Percentiles rank a stretch among this genome's conserved stretches.
Conservation (phyloP, 2,329 filamentous ascomycete species). For the Sporothrix globosa region DNA sequence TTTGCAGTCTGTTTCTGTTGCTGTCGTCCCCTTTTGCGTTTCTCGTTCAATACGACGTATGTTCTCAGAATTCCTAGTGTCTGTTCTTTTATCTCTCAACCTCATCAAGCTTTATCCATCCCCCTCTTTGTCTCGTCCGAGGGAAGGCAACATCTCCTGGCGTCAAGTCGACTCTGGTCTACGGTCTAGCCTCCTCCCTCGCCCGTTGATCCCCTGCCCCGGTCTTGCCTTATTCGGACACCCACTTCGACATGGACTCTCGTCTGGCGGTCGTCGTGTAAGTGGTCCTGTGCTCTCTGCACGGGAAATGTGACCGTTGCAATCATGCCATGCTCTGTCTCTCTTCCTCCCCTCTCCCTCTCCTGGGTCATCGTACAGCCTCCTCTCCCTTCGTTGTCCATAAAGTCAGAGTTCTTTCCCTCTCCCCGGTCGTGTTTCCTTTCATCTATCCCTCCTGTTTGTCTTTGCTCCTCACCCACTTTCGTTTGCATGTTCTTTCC, state of each 20-base stretch:
- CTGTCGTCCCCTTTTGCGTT: neutral
- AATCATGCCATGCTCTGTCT: neutral
- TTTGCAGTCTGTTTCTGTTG: neutral
- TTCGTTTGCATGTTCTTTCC: neutral
- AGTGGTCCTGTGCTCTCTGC: neutral
- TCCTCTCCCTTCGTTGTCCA: neutral
- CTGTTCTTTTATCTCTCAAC: neutral
- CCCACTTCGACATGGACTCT: neutral
- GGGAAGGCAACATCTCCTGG: constrained; percentile 10
- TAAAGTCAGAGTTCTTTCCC: constrained; percentile 22
- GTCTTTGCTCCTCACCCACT: constrained; percentile 9
- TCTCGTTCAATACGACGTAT: neutral
- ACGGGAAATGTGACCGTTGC: neutral
- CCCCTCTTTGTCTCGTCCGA: neutral
- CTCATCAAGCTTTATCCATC: neutral
- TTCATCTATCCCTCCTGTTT: neutral
- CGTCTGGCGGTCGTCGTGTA: constrained; percentile 6
- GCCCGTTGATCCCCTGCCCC: neutral
- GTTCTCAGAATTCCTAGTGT: neutral
- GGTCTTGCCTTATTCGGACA: constrained; percentile 3
- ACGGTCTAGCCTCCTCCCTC: constrained; percentile 3
- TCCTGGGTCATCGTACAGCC: neutral
- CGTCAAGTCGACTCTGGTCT: neutral
- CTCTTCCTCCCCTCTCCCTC: neutral
- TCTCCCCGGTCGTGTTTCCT: constrained; percentile 15